Evolutionary conservation across 345 rosid species (phyloP), one percentile per base, ranked within the genome.

Genomic region (Salix exigua): DNA sequence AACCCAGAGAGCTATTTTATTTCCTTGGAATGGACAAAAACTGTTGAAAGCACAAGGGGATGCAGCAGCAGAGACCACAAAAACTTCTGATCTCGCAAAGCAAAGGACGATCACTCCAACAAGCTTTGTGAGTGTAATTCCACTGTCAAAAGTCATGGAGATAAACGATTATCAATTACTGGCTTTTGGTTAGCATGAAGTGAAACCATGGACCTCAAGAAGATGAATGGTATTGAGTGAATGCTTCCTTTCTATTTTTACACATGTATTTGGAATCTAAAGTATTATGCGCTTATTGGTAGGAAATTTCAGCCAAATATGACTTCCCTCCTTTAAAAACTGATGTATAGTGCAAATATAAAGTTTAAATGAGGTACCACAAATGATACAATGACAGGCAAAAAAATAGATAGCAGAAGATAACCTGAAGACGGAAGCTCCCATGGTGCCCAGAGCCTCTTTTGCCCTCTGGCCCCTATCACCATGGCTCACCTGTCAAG

Each of bases 61-160:
- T 75, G 64, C 35, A 66, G 73, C 35, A 66, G 73, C 40, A 78
- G 50, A 75, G 53, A 94, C 98, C 97, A 92, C 97, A 90, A 94
- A 94, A 67, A 94, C 78, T 88, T 94, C 96, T 66, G 97, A 89
- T 87, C 88, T 90, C 68, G 98, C 83, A 72, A 94, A 94, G 89
- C 76, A 88, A 73, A 94, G 98, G 79, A 94, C 98, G 8, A 92
- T 80, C 63, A 94, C 96, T 82, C 98, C 98, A 30, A 89, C 92
- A 66, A 94, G 90, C 84, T 92, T 94, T n/a, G 96, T 94, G 74
- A 94, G 90, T 13, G 93, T 92, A 74, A 94, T 94, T 75, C 98
- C 98, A 75, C 97, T 94, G 94, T 70, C 81, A 78, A 75, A 73
- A 69, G 51, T 28, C 17, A 70, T 14, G 40, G 63, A 62, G 67